Percentiles rank a stretch among this genome's conserved stretches.
These are phyloP conservation scores for Boletus pseudo-olivaceus DNA, from an alignment of 768 basidiomycete species.

Conservation along the genomic window DNA sequence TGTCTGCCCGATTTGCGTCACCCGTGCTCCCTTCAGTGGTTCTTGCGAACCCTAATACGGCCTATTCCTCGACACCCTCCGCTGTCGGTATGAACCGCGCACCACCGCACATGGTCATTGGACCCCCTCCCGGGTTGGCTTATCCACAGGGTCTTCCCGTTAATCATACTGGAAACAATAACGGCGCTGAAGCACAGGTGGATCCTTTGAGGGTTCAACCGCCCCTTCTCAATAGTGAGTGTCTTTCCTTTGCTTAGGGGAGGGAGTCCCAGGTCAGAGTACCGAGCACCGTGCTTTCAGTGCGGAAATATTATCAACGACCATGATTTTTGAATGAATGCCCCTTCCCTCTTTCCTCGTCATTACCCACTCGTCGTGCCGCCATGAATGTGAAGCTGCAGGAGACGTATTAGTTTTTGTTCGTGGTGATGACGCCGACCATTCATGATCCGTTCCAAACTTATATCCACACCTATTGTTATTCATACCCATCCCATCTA, in stretches of 20 bases:
- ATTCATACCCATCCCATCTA: constrained; percentile 2
- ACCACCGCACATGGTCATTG: constrained; percentile 35
- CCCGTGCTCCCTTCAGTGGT: constrained; percentile 27
- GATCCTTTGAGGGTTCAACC: constrained; percentile 27
- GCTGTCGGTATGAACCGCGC: constrained; percentile 11
- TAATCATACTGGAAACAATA: constrained; percentile 18
- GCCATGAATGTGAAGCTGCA: constrained; percentile 28
- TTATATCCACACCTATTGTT: constrained; percentile 6
- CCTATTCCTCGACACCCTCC: constrained; percentile 14
- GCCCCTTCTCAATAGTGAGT: constrained; percentile 59
- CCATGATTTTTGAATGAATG: constrained; percentile 49
- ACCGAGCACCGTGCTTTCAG: constrained; percentile 90
- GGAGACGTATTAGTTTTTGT: constrained; percentile 20
- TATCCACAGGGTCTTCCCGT: constrained; percentile 36
- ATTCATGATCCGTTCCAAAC: constrained; percentile 12
- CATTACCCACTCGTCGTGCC: constrained; percentile 22
- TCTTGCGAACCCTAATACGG: constrained; percentile 7
- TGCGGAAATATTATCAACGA: constrained; percentile 76
- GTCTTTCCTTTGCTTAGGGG: constrained; percentile 56
- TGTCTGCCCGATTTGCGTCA: constrained; percentile 66
- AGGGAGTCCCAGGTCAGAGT: constrained; percentile 77
- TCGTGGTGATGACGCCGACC: constrained; percentile 22
- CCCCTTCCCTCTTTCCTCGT: constrained; percentile 26
- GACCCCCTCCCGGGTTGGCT: constrained; percentile 68
- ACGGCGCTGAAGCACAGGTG: constrained; percentile 17